phyloP scores from a whole-genome alignment of 2,329 filamentous ascomycete genomes.

The Arthrinium phaeospermum region DNA sequence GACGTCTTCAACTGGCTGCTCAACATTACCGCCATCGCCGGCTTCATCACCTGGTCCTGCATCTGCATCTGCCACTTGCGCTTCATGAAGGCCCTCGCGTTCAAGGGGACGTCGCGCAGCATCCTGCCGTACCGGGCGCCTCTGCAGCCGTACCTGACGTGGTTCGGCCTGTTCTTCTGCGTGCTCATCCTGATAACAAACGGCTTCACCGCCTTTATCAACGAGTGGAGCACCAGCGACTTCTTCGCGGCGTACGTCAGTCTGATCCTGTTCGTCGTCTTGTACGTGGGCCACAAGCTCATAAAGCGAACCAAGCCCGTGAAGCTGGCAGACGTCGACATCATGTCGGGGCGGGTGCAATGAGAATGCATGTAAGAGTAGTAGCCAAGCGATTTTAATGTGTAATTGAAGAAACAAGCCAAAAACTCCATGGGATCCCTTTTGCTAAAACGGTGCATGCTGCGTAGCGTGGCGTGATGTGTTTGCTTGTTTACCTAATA shows the following conservation, averaged over 20 bases:
- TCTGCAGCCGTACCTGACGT: constrained; percentile 68
- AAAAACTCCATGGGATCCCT: neutral
- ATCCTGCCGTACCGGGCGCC: constrained; percentile 66
- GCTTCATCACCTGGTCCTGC: constrained; percentile 73
- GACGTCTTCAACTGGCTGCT: constrained; percentile 75
- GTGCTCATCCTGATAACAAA: constrained; percentile 69
- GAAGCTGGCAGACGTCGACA: constrained; percentile 34
- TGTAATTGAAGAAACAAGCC: neutral
- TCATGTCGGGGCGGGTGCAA: constrained; percentile 33
- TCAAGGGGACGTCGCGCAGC: constrained; percentile 62
- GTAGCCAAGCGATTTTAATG: neutral
- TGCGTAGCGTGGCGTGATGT: neutral
- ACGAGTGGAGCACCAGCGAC: constrained; percentile 58
- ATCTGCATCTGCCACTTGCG: constrained; percentile 69
- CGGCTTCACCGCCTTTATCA: constrained; percentile 72
- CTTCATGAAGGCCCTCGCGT: constrained; percentile 65
- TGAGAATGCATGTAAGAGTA: constrained; percentile 3
- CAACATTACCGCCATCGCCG: constrained; percentile 72
- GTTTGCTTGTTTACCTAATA: neutral
- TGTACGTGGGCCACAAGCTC: constrained; percentile 67
- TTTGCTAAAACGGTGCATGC: neutral
- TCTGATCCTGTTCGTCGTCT: constrained; percentile 65
- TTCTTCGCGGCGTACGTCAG: constrained; percentile 72
- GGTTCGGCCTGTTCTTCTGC: constrained; percentile 70
- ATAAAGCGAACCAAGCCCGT: constrained; percentile 36